Evolutionary conservation across 106 monocot genomes (phyloP).

Genomic region (Iris macrosiphon): DNA sequence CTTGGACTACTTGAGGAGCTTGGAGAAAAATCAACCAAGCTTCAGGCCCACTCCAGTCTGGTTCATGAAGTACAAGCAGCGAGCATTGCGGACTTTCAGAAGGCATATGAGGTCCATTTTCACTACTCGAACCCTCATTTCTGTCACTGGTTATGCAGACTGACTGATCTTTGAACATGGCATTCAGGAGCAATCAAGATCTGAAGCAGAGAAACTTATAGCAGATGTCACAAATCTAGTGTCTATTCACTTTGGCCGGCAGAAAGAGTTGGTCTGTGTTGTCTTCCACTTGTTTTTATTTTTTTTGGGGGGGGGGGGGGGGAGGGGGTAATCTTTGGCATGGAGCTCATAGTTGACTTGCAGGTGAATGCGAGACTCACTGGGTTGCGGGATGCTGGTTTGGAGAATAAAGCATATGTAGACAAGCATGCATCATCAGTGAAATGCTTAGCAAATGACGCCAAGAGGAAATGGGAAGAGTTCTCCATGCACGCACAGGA

Average conservation of each 20-base stretch:
- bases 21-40: conserved; percentile 26
- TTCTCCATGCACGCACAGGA: conserved; percentile 45
- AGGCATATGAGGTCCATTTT: conserved; percentile 61
- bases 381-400: conserved; percentile 35
- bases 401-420: conserved; percentile 43
- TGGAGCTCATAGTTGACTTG: neutral
- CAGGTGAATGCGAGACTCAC: conserved; percentile 57
- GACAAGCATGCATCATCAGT: conserved; percentile 36
- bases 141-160: neutral
- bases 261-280: conserved; percentile 64
- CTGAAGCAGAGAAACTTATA: conserved; percentile 70
- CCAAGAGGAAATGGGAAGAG: conserved; percentile 88
- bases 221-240: conserved; percentile 52
- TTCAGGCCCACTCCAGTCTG: conserved; percentile 39
- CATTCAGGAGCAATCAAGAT: conserved; percentile 69
- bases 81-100: conserved; percentile 58
- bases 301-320: too few relatives aligned
- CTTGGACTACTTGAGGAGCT: conserved; percentile 48
- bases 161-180: conserved; percentile 9
- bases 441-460: conserved; percentile 33
- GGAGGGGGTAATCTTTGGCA: neutral
- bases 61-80: conserved; percentile 43
- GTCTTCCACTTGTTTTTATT: neutral
- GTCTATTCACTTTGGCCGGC: conserved; percentile 55
- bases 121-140: neutral